These are phyloP conservation scores for Hypholoma sublateritium DNA, from an alignment of 768 basidiomycete genomes.

Conservation along the genomic window DNA sequence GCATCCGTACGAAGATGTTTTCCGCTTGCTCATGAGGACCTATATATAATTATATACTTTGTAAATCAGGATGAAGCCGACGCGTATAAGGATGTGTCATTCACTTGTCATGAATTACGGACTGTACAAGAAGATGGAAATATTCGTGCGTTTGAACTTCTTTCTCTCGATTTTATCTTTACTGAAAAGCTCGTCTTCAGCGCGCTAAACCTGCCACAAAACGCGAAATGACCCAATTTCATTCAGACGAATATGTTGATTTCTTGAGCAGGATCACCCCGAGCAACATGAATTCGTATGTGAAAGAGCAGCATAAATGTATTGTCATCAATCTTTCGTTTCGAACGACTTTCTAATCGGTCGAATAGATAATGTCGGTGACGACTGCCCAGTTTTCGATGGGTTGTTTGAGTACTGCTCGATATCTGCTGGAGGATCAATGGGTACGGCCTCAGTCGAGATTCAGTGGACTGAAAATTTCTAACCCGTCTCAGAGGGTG, in stretches of 20 bases:
- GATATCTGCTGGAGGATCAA: conserved; percentile 98
- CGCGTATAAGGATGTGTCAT: conserved; percentile 98
- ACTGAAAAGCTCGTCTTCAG: conserved; percentile 38
- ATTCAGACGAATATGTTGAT: conserved; percentile 99
- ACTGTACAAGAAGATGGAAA: conserved; percentile 99
- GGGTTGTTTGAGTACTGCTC: conserved; percentile 99
- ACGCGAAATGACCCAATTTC: conserved; percentile 99
- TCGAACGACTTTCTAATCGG: background rate
- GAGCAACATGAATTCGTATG: conserved; percentile 90
- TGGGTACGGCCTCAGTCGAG: conserved; percentile 66
- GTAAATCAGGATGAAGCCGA: conserved; percentile 84
- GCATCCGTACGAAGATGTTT: conserved; percentile 64
- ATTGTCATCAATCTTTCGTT: conserved; percentile 16
- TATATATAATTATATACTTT: conserved; percentile 18
- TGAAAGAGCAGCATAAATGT: conserved; percentile 98
- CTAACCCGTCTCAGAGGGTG: conserved; percentile 72
- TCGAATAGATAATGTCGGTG: conserved; percentile 87
- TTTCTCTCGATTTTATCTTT: background rate
- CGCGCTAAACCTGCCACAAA: conserved; percentile 99
- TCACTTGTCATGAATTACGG: conserved; percentile 99
- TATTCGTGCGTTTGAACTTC: conserved; percentile 73
- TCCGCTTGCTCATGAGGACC: background rate
- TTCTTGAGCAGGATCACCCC: conserved; percentile 93
- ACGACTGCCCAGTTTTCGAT: conserved; percentile 98
- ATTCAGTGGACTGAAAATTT: background rate